Conservation (phyloP, 352 stramenopile genomes). For the Discostella stelligera region DNA sequence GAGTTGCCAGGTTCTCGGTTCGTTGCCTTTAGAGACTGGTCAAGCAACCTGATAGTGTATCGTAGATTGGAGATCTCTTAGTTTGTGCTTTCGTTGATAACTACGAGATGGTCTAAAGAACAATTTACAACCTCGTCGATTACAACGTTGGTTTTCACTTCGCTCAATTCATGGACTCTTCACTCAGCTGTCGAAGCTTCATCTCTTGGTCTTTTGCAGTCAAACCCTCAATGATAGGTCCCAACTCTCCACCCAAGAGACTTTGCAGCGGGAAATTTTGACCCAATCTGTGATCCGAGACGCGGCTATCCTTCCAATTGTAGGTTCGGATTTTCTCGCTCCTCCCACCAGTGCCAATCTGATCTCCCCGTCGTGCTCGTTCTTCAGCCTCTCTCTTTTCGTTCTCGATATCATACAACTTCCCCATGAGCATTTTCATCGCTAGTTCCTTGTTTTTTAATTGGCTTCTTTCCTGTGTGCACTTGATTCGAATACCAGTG, state of each 20-base stretch:
- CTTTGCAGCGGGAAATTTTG: constrained; percentile 84
- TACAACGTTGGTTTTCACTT: background rate
- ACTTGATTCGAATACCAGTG: constrained; percentile 90
- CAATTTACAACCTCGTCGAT: too few species aligned
- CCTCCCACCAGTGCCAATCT: constrained; percentile 93
- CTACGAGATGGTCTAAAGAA: too few species aligned
- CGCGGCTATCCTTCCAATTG: constrained; percentile 92
- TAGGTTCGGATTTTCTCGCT: constrained; percentile 98
- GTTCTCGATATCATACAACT: constrained; percentile 93
- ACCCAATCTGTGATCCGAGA: constrained; percentile 83
- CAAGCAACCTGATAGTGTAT: too few species aligned
- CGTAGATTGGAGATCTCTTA: too few species aligned
- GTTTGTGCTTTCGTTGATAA: too few species aligned
- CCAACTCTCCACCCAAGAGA: constrained; percentile 83
- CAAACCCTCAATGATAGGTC: constrained; percentile 81
- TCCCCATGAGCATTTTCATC: constrained; percentile 94
- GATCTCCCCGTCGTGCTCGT: constrained; percentile 66
- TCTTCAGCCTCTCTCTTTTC: constrained; percentile 83
- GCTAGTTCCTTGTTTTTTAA: constrained; percentile 98
- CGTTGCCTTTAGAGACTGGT: too few species aligned
- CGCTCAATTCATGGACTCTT: constrained; percentile 47
- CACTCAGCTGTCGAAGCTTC: constrained; percentile 68
- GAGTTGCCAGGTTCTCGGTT: too few species aligned
- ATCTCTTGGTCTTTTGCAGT: constrained; percentile 86
- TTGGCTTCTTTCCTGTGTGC: constrained; percentile 93